phyloP scores from a whole-genome alignment of 257 asterid genomes.

The Petunia secreta region DNA sequence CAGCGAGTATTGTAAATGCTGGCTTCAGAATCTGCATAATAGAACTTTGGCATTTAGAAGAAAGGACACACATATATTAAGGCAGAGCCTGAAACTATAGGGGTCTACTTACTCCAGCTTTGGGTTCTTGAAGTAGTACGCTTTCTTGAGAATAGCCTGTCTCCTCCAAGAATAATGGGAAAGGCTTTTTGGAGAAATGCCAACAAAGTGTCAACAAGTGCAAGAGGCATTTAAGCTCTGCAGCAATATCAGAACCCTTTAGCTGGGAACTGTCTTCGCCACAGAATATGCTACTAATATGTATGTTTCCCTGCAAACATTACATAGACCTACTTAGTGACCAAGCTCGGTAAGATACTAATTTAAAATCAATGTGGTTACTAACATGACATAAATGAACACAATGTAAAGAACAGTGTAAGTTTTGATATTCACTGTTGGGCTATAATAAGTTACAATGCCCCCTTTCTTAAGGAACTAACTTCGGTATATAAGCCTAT shows the following conservation, averaged over 20 bases:
- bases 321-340: constrained; percentile 28
- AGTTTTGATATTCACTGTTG: background rate
- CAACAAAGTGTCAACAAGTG: constrained; percentile 84
- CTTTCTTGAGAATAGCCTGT: constrained; percentile 84
- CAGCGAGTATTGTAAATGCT: constrained; percentile 80
- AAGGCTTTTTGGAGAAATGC: constrained; percentile 96
- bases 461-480: background rate
- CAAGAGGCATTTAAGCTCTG: constrained; percentile 78
- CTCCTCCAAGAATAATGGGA: constrained; percentile 79
- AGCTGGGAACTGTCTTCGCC: constrained; percentile 79
- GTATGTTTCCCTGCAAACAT: constrained; percentile 74
- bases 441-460: background rate
- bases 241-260: constrained; percentile 74
- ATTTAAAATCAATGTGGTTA: constrained; percentile 7
- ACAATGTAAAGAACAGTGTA: background rate
- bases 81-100: background rate
- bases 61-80: background rate
- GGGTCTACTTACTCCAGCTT: constrained; percentile 85
- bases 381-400: constrained; percentile 7
- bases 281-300: constrained; percentile 74
- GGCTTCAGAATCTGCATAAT: constrained; percentile 89
- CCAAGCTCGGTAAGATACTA: constrained; percentile 10
- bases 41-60: constrained; percentile 22
- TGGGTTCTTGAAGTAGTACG: constrained; percentile 95
- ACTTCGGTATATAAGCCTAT: background rate